phyloP scores from a whole-genome alignment of 2,329 filamentous ascomycete species.

The Gnomoniopsis smithogilvyi region DNA sequence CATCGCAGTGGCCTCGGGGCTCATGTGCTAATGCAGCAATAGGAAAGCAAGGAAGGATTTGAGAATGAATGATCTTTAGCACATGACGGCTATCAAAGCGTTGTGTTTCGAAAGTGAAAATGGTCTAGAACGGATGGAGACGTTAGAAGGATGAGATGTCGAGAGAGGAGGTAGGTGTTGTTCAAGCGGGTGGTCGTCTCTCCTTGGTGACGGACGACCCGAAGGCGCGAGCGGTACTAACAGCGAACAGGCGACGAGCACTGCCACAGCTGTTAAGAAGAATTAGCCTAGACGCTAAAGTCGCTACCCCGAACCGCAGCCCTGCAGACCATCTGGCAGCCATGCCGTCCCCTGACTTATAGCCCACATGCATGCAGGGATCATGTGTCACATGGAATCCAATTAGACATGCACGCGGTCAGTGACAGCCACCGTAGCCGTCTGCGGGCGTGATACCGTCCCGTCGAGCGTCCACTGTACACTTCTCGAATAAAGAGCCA shows the following conservation, averaged over 20 bases:
- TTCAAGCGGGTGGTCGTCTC: background rate
- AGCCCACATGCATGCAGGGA: background rate
- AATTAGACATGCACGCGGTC: background rate
- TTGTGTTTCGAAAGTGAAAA: background rate
- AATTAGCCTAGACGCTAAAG: too few species aligned
- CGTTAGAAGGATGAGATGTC: background rate
- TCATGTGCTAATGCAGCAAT: background rate
- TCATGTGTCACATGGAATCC: background rate
- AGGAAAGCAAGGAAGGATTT: background rate
- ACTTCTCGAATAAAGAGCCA: background rate
- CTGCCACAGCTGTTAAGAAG: background rate
- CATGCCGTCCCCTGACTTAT: too few species aligned
- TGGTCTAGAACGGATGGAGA: background rate
- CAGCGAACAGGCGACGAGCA: too few species aligned
- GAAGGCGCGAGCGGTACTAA: background rate
- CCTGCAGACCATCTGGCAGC: background rate
- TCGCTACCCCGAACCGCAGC: background rate
- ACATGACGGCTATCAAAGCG: constrained; percentile 6
- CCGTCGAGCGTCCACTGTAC: background rate
- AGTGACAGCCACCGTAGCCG: background rate
- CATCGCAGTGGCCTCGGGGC: constrained; percentile 5
- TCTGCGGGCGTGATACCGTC: background rate
- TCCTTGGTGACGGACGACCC: background rate
- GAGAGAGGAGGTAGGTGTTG: background rate
- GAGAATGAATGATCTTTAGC: background rate